Percentiles rank a stretch among this genome's conserved stretches.
These are phyloP conservation scores for Adansonia grandidieri DNA, from an alignment of 441 rosid species.

Conservation along the genomic window DNA sequence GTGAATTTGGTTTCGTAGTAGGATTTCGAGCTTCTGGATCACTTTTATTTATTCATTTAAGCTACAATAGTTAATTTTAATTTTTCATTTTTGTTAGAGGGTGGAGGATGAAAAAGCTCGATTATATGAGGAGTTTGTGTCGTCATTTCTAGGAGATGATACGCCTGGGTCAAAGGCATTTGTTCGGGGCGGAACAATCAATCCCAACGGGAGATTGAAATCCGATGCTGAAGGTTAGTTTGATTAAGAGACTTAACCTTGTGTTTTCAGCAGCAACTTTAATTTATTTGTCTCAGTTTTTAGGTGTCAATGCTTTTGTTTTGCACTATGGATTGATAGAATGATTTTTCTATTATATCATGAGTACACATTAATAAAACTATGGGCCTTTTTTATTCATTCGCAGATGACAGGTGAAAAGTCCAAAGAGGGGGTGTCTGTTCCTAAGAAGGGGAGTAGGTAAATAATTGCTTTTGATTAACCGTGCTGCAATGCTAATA, in stretches of 20 bases:
- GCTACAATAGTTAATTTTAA: slow-evolving; percentile 19
- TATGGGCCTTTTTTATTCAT: slow-evolving; percentile 94
- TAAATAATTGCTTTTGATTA: slow-evolving; percentile 82
- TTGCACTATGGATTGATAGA: slow-evolving; percentile 59
- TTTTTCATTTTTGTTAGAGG: slow-evolving; percentile 44
- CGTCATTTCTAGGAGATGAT: slow-evolving; percentile 86
- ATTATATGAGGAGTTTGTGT: slow-evolving; percentile 90
- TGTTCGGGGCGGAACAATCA: slow-evolving; percentile 92
- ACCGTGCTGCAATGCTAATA: slow-evolving; percentile 51
- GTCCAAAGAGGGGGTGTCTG: slow-evolving; percentile 99
- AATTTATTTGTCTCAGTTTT: slow-evolving; percentile 4
- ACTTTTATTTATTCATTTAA: background rate
- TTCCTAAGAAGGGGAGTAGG: slow-evolving; percentile 99
- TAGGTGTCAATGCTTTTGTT: slow-evolving; percentile 31
- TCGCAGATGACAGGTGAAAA: slow-evolving; percentile 99
- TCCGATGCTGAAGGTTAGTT: slow-evolving; percentile 81
- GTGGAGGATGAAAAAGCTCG: slow-evolving; percentile 96
- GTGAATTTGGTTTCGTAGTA: background rate
- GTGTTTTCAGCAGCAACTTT: slow-evolving; percentile 12
- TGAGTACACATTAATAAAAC: slow-evolving; percentile 82
- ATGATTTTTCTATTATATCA: slow-evolving; percentile 54
- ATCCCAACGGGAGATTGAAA: slow-evolving; percentile 74
- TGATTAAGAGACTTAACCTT: slow-evolving; percentile 5
- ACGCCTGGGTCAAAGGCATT: slow-evolving; percentile 80
- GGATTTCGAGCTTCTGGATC: background rate